Evolutionary conservation across 306 rosid species (phyloP), one percentile per base, ranked within the genome.

Genomic region (Vicia sativa): DNA sequence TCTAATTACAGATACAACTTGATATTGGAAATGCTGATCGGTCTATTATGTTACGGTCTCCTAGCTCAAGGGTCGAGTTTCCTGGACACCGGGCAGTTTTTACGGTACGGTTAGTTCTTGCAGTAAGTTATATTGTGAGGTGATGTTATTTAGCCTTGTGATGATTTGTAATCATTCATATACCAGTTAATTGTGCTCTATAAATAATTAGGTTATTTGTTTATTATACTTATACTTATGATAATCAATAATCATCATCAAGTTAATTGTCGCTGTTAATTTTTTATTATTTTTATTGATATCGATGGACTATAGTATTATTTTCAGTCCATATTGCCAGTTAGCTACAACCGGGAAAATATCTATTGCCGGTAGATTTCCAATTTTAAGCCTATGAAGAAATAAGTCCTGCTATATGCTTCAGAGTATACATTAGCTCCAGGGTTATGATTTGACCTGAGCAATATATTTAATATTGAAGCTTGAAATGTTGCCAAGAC

Each of bases 51-150:
- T 88, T 85, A 53, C 86, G 89, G 31, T 85, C 97, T 48, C 13
- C 92, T 54, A 79, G 89, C 90, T 88, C 95, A 65, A 74, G 80
- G 76, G 73, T 95, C 65, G 80, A 65, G 57, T 95, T 95, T 77
- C 81, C 69, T 72, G 99, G 99, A 56, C 85, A 85, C 68, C 97
- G 77, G 66, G 92, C 96, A 57, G 97, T 77, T 64, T 88, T 85
- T 67, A 78, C 38, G 97, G 99, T 87, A 86, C 68, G 76, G 59
- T 80, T 56, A 14, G 39, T 62, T 64, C 62, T 38, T 19, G 65
- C 49, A 45, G 57, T 65, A 53, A 41, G 12, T 74, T 56, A 50
- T 49, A 2, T 53, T 21, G 59, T 46, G 44, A 79, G 46, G n/a
- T 18, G 26, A 64, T 79, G 75, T 48, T 65, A 69, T 57, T 28